Evolutionary conservation across 768 basidiomycete species (phyloP).

Genomic region (Terana coerulea): DNA sequence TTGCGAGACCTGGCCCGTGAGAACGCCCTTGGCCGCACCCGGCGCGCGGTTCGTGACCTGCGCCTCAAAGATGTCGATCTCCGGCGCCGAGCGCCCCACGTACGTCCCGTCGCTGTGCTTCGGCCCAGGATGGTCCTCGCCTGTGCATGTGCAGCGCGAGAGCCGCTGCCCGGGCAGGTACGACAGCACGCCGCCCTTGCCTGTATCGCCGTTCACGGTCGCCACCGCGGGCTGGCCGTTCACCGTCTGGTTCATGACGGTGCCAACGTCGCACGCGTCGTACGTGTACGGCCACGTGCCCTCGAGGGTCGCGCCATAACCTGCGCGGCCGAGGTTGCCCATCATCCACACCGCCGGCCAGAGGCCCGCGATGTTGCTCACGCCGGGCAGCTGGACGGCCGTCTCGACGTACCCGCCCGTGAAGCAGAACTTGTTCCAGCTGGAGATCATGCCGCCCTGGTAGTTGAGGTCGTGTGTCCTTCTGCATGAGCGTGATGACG

Average conservation of each 20-base stretch:
- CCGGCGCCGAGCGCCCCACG: constrained; percentile 78
- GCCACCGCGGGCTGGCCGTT: constrained; percentile 63
- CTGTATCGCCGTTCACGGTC: constrained; percentile 53
- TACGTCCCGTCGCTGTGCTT: constrained; percentile 68
- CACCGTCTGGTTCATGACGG: constrained; percentile 76
- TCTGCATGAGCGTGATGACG: constrained; percentile 67
- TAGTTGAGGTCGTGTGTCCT: constrained; percentile 68
- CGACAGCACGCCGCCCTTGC: constrained; percentile 54
- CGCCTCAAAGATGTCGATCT: constrained; percentile 90
- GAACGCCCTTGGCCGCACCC: constrained; percentile 31
- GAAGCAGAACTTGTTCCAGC: constrained; percentile 93
- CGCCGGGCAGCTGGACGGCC: constrained; percentile 67
- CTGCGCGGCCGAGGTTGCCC: constrained; percentile 84
- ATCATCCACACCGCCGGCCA: constrained; percentile 84
- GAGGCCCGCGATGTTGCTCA: constrained; percentile 53
- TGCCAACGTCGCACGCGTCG: constrained; percentile 91
- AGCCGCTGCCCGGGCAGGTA: constrained; percentile 87
- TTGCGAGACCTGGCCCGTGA: constrained; percentile 68
- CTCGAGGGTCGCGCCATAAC: constrained; percentile 83
- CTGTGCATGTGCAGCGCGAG: constrained; percentile 83
- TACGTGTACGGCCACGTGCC: constrained; percentile 88
- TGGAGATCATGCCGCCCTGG: constrained; percentile 61
- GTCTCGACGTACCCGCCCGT: constrained; percentile 79
- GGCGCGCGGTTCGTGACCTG: constrained; percentile 36
- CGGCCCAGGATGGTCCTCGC: constrained; percentile 88